phyloP scores from a whole-genome alignment of 1,139 yeast species.

The Pichia sp. region DNA sequence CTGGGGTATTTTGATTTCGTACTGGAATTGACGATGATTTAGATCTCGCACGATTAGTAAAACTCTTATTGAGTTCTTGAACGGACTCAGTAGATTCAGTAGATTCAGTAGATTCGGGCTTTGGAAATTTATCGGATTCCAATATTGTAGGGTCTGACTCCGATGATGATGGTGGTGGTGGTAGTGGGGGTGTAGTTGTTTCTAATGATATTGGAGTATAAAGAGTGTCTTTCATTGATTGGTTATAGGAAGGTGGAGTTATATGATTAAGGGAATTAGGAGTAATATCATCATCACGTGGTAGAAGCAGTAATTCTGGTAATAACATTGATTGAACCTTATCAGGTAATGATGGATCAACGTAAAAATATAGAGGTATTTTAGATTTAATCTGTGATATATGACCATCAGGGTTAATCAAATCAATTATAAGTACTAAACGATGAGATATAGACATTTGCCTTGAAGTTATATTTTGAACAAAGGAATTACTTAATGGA shows the following conservation, averaged over 20 bases:
- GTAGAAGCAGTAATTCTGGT: background rate
- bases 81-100: too few species aligned
- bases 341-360: constrained; percentile 15
- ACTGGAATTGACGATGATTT: background rate
- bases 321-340: too few species aligned
- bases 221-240: background rate
- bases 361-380: constrained; percentile 52
- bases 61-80: too few species aligned
- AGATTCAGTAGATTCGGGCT: background rate
- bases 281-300: background rate
- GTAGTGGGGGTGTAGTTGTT: background rate
- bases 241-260: background rate
- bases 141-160: background rate
- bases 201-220: background rate
- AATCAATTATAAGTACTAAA: constrained; percentile 41
- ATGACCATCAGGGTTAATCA: constrained; percentile 60
- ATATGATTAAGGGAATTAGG: background rate
- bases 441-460: constrained; percentile 59
- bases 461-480: background rate
- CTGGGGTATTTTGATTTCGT: constrained; percentile 18
- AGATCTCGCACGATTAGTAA: background rate
- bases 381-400: constrained; percentile 71
- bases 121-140: background rate
- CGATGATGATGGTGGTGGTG: background rate
- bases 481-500: constrained; percentile 29